These are phyloP conservation scores for Trichophyton equinum DNA, from an alignment of 2,329 filamentous ascomycete genomes.

Conservation along the genomic window DNA sequence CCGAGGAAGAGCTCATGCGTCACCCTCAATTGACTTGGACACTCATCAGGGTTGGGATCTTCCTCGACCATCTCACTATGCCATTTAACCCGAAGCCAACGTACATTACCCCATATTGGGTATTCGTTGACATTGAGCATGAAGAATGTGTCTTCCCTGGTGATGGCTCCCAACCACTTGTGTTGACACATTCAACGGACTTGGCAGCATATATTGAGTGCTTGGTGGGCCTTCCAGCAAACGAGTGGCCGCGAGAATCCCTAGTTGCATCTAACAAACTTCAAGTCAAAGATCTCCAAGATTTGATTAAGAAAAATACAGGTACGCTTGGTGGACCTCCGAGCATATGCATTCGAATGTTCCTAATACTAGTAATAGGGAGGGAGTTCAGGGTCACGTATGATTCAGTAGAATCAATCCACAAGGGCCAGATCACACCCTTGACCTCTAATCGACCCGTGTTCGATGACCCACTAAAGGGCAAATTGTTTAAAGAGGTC, in stretches of 20 bases:
- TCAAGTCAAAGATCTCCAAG: not conserved
- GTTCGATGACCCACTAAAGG: not conserved
- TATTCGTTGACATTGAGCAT: not conserved
- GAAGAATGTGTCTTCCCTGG: not conserved
- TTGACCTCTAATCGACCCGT: not conserved
- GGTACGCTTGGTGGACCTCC: not conserved
- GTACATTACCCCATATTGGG: not conserved
- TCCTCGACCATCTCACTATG: slow-evolving; percentile 1
- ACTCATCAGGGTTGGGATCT: slow-evolving; percentile 1
- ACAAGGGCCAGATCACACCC: not conserved
- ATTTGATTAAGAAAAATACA: not conserved
- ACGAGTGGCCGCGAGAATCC: not conserved
- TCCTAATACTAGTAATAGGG: not conserved
- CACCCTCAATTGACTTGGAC: slow-evolving; percentile 3
- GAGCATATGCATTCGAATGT: not conserved
- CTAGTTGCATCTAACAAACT: not conserved
- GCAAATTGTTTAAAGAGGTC: not conserved
- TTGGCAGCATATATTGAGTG: not conserved
- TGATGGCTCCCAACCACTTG: not conserved
- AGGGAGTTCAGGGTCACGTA: slow-evolving; percentile 1
- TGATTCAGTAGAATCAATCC: not conserved
- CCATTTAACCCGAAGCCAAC: not conserved
- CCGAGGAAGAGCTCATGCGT: not conserved
- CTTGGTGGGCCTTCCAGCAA: not conserved
- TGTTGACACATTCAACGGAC: not conserved